Percentiles rank a stretch among this genome's conserved stretches.
phyloP scores from a whole-genome alignment of 495 filamentous ascomycete species.

The Thozetella sp. region DNA sequence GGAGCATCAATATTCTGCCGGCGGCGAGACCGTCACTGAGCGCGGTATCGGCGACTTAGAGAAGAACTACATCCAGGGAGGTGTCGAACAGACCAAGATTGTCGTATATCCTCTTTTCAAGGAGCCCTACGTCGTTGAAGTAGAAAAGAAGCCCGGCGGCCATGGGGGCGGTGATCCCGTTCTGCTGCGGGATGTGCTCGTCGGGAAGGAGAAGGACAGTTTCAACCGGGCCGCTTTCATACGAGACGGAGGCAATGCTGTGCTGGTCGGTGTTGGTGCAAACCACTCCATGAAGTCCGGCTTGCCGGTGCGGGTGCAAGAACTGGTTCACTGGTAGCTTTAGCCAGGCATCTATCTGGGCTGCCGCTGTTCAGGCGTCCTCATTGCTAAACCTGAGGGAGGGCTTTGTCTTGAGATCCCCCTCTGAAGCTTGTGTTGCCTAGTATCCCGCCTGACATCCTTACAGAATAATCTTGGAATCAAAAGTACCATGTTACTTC shows the following conservation, averaged over 20 bases:
- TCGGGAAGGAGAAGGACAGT: slow-evolving; percentile 26
- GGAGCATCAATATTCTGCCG: slow-evolving; percentile 39
- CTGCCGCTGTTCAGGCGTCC: no score
- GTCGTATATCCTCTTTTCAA: slow-evolving; percentile 29
- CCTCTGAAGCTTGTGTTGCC: no score
- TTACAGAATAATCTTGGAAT: no score
- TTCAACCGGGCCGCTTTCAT: slow-evolving; percentile 34
- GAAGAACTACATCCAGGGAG: no score
- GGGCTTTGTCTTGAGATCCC: no score
- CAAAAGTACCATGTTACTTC: no score
- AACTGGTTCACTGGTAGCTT: no score
- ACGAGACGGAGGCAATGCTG: slow-evolving; percentile 49
- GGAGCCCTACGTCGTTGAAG: slow-evolving; percentile 32
- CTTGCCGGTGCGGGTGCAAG: slow-evolving; percentile 33
- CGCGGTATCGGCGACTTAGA: no score
- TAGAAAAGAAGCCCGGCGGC: slow-evolving; percentile 22
- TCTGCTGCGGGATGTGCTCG: slow-evolving; percentile 33
- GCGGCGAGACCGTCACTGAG: slow-evolving; percentile 4
- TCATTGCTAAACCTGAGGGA: no score
- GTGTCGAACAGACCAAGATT: slow-evolving; percentile 24
- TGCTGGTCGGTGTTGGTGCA: slow-evolving; percentile 50
- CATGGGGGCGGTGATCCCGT: slow-evolving; percentile 38
- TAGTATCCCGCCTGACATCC: no score
- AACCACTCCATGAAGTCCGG: slow-evolving; percentile 50
- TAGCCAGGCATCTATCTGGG: no score